phyloP scores from a whole-genome alignment of 2,329 filamentous ascomycete species.

The Orbilia javanica region DNA sequence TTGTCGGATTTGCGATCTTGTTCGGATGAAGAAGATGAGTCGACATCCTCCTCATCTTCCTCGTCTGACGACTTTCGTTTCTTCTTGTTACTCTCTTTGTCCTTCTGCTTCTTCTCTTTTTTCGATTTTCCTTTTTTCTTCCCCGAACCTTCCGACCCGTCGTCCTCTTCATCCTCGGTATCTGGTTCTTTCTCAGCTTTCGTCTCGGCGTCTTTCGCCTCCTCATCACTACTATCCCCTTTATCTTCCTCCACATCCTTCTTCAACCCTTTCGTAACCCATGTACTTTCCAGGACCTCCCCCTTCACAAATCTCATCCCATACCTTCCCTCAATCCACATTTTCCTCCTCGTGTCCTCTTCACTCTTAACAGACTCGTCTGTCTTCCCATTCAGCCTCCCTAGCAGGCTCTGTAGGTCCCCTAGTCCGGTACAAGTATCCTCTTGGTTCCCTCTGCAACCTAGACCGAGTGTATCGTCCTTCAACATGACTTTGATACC shows the following conservation, averaged over 20 bases:
- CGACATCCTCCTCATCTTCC: conserved; percentile 63
- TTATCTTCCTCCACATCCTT: conserved; percentile 62
- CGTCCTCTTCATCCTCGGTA: conserved; percentile 60
- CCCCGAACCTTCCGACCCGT: conserved; percentile 60
- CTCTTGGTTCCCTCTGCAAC: conserved; percentile 79
- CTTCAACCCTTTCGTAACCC: conserved; percentile 65
- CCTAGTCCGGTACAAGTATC: conserved; percentile 84
- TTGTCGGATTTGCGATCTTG: conserved; percentile 65
- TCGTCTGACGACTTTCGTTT: conserved; percentile 62
- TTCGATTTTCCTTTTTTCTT: conserved; percentile 61
- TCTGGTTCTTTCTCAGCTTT: conserved; percentile 12
- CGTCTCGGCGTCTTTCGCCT: conserved; percentile 50
- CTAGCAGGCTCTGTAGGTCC: conserved; percentile 86
- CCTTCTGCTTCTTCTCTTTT: conserved; percentile 60
- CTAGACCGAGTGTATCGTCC: conserved; percentile 90
- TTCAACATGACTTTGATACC: conserved; percentile 83
- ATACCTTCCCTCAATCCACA: conserved; percentile 81
- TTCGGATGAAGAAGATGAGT: conserved; percentile 64
- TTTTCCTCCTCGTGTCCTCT: conserved; percentile 77
- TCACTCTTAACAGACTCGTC: conserved; percentile 77
- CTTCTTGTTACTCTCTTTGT: conserved; percentile 48
- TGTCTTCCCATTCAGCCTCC: conserved; percentile 87
- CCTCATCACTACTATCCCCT: conserved; percentile 60
- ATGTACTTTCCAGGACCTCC: conserved; percentile 77
- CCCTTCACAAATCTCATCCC: conserved; percentile 90